Percentiles rank a stretch among this genome's conserved stretches.
phyloP scores from a whole-genome alignment of 768 basidiomycete genomes.

The Suillus subaureus region DNA sequence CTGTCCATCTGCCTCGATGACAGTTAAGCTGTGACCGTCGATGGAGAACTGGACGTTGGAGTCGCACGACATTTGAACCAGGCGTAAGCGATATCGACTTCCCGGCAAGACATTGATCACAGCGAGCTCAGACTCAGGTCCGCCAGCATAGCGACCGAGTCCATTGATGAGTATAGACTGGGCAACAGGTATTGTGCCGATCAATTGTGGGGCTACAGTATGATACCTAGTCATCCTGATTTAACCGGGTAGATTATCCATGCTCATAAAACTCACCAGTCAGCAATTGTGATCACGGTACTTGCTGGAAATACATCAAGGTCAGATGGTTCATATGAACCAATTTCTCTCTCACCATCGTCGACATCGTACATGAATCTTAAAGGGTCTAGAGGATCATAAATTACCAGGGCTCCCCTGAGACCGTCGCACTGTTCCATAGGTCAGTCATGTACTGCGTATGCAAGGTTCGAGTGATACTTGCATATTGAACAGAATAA shows the following conservation, averaged over 20 bases:
- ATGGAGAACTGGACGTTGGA: conserved; percentile 46
- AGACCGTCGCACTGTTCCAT: conserved; percentile 23
- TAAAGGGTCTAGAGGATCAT: not conserved
- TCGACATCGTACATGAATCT: not conserved
- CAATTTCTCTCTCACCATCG: conserved; percentile 13
- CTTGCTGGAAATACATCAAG: conserved; percentile 17
- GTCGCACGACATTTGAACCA: conserved; percentile 44
- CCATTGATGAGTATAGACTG: conserved; percentile 40
- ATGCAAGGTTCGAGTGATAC: conserved; percentile 1
- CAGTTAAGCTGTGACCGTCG: conserved; percentile 44
- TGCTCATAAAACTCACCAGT: conserved; percentile 29
- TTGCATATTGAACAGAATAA: conserved; percentile 39
- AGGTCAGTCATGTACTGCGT: not conserved
- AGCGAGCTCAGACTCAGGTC: conserved; percentile 33
- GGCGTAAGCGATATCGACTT: conserved; percentile 40
- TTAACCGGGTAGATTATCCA: not conserved
- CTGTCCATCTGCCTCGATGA: conserved; percentile 50
- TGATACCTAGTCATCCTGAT: conserved; percentile 19
- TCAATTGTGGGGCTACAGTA: conserved; percentile 21
- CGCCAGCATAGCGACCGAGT: conserved; percentile 20
- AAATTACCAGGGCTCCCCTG: conserved; percentile 35
- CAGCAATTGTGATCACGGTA: conserved; percentile 47
- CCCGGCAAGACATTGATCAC: conserved; percentile 36
- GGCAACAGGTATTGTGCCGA: conserved; percentile 16
- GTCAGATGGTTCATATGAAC: not conserved